Conservation (phyloP, 495 filamentous ascomycete genomes). For the Aspergillus asperescens region DNA sequence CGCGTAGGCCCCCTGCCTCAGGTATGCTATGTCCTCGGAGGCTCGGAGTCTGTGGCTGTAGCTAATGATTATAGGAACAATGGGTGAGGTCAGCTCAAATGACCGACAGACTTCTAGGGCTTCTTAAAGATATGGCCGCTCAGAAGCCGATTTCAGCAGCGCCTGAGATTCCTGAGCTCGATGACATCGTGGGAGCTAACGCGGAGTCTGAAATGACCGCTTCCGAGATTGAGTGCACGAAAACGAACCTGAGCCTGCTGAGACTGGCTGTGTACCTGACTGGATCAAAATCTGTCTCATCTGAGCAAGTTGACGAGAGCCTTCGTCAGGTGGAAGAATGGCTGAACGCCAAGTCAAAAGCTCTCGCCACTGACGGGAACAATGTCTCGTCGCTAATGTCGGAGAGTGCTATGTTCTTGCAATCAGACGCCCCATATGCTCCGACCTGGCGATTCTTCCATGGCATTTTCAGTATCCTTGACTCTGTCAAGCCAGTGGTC, state of each 20-base stretch:
- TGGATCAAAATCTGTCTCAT: constrained; percentile 31
- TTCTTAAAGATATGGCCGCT: constrained; percentile 28
- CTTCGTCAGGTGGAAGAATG: constrained; percentile 35
- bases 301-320: constrained; percentile 28
- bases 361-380: constrained; percentile 20
- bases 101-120: constrained; percentile 34
- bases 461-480: constrained; percentile 30
- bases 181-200: constrained; percentile 21
- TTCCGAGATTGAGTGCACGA: constrained; percentile 29
- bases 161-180: constrained; percentile 26
- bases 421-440: constrained; percentile 23
- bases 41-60: not conserved
- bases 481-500: constrained; percentile 38
- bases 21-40: constrained; percentile 22
- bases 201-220: constrained; percentile 31
- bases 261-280: constrained; percentile 32
- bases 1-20: constrained; percentile 38
- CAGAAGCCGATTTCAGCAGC: constrained; percentile 32
- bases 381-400: constrained; percentile 23
- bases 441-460: constrained; percentile 43
- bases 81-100: constrained; percentile 36
- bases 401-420: constrained; percentile 24
- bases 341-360: constrained; percentile 26
- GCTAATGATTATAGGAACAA: constrained; percentile 25
- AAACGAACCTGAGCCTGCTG: constrained; percentile 31